Conservation (phyloP, 805 yeast species). For the Cyberlindnera subsufficiens region DNA sequence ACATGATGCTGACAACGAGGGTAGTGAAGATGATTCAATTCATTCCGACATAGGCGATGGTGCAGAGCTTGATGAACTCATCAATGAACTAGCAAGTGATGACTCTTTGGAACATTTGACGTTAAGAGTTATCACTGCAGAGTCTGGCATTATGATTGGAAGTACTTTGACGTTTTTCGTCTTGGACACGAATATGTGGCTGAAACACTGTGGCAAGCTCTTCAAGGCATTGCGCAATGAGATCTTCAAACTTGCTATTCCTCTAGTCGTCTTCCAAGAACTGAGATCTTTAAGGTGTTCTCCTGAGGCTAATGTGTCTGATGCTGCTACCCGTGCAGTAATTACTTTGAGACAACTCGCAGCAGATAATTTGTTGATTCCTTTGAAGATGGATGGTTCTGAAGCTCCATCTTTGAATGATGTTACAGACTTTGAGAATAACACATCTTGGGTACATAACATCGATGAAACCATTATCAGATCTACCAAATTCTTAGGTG, state of each 20-base stretch:
- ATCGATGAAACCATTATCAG: conserved; percentile 52
- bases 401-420: conserved; percentile 64
- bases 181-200: conserved; percentile 75
- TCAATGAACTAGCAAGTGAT: conserved; percentile 1
- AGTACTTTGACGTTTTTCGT: conserved; percentile 26
- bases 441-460: conserved; percentile 64
- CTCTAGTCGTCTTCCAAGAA: conserved; percentile 75
- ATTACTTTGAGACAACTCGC: conserved; percentile 66
- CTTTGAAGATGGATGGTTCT: conserved; percentile 65
- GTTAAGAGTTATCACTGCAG: conserved; percentile 8
- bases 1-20: conserved; percentile 10
- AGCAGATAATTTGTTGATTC: conserved; percentile 46
- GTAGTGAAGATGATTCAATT: not conserved
- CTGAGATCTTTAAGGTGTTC: conserved; percentile 65
- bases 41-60: conserved; percentile 4
- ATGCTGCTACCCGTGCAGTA: conserved; percentile 77
- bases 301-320: conserved; percentile 66
- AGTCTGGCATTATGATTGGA: conserved; percentile 12
- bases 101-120: not conserved
- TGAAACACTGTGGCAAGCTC: conserved; percentile 72
- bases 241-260: conserved; percentile 56
- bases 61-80: conserved; percentile 5
- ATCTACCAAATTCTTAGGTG: conserved; percentile 10
- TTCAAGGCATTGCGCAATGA: conserved; percentile 61
- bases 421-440: conserved; percentile 67